Evolutionary conservation across 208 protist genomes (phyloP).

Genomic region (Crithidia mellificae): DNA sequence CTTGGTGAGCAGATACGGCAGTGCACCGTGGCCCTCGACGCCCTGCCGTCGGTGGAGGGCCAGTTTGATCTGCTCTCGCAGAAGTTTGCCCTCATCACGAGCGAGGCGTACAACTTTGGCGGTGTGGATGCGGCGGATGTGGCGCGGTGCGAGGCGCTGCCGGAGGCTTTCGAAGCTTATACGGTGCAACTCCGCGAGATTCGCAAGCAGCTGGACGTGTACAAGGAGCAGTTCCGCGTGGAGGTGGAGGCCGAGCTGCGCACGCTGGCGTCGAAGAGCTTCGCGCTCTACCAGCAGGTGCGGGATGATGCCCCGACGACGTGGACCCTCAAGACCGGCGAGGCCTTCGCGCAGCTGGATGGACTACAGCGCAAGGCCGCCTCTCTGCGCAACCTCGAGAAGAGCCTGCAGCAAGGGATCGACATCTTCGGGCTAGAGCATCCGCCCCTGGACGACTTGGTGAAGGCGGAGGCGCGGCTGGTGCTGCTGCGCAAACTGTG

Average conservation of each 20-base stretch:
- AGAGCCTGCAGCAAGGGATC: conserved; percentile 91
- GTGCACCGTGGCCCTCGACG: conserved; percentile 77
- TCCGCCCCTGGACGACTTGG: conserved; percentile 91
- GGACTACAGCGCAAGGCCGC: conserved; percentile 75
- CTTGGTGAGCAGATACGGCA: conserved; percentile 91
- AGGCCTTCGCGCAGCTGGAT: conserved; percentile 86
- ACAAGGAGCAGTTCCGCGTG: conserved; percentile 95
- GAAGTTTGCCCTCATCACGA: conserved; percentile 94
- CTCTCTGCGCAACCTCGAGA: conserved; percentile 67
- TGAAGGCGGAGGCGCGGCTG: conserved; percentile 80
- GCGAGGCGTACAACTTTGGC: conserved; percentile 85
- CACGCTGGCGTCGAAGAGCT: conserved; percentile 81
- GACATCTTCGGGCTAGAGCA: conserved; percentile 95
- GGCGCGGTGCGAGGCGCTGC: conserved; percentile 84
- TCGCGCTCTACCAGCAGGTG: conserved; percentile 83
- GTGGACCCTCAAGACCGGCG: conserved; percentile 59
- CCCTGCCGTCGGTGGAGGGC: conserved; percentile 78
- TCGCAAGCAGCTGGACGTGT: conserved; percentile 88
- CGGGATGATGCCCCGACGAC: conserved; percentile 81
- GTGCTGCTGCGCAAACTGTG: conserved; percentile 91
- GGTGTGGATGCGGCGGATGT: conserved; percentile 81
- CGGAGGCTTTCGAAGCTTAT: conserved; percentile 89
- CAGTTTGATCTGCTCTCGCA: conserved; percentile 94
- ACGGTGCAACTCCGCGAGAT: conserved; percentile 75
- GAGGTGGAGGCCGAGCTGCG: conserved; percentile 92